Base-by-base conservation (phyloP, 2,329 filamentous ascomycete species). In the Aspergillus transmontanensis region DNA sequence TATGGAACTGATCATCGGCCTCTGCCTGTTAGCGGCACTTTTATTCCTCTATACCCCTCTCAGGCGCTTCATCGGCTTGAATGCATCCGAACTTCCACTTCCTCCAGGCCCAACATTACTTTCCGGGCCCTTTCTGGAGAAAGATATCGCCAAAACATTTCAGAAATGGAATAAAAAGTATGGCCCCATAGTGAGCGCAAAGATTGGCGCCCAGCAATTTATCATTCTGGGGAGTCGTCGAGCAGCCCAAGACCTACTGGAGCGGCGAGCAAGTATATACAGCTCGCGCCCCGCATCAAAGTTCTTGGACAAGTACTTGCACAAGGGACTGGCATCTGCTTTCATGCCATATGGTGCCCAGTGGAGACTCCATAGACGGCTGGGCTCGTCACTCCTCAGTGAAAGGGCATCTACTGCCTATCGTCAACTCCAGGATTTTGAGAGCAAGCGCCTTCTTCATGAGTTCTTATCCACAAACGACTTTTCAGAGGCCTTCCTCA, bases 321-420 rank as follows among this genome's bases (percentile, higher is more conserved):
- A 72, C n/a, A 69, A 68, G 58, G 78, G 77, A 26, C 75, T 79
- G 6, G 78, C 76, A n/a, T 76, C 84, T 32, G 72, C 84, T 16
- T 80, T 84, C 10, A 80, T 84, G 69, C 81, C 81, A 0, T 82
- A 85, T 70, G 80, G 81, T 39, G 81, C 82, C 59, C 75, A 77
- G 36, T 85, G 82, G 81, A 78, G 75, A 46, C 66, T 79, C 12
- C 72, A 82, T 34, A 74, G 82, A 23, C 80, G 77, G 55, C 69
- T 83, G 19, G 28, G 28, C 32, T 69, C 80, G 11, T 78, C 79
- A 60, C 78, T 83, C 7, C 74, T 85, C 32, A 83, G 78, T 14
- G 79, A 81, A 4, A 78, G 75, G 51, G 78, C 79, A 1, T 68
- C 83, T 45, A 70, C 77, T 21, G 70, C 80, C 16, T 85, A 85